Conservation (phyloP, 106 monocot genomes). For the Narthecium ossifragum region DNA sequence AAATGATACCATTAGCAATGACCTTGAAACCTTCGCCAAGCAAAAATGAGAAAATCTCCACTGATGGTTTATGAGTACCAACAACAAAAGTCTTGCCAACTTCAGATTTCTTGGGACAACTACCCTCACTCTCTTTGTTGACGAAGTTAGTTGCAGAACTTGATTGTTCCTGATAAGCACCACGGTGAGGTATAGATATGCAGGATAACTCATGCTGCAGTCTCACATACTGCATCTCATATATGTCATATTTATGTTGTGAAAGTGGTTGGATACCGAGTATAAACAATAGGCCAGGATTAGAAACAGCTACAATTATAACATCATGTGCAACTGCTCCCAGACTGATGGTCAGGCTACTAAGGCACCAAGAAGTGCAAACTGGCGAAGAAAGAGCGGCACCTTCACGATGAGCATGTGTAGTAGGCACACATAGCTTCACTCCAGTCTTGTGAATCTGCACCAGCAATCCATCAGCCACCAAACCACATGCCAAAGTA, state of each 20-base stretch:
- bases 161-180: slow-evolving; percentile 14
- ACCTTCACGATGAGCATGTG: slow-evolving; percentile 57
- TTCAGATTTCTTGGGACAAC: slow-evolving; percentile 15
- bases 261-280: slow-evolving; percentile 50
- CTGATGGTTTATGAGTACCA: slow-evolving; percentile 92
- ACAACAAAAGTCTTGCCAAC: slow-evolving; percentile 46
- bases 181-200: slow-evolving; percentile 65
- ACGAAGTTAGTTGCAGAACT: slow-evolving; percentile 2
- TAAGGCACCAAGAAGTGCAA: slow-evolving; percentile 70
- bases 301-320: slow-evolving; percentile 74
- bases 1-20: slow-evolving; percentile 59
- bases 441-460: slow-evolving; percentile 82
- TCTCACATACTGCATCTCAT: slow-evolving; percentile 54
- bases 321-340: slow-evolving; percentile 79
- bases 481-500: slow-evolving; percentile 93
- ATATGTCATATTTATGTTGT: slow-evolving; percentile 50
- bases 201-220: slow-evolving; percentile 81
- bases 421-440: slow-evolving; percentile 80
- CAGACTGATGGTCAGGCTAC: slow-evolving; percentile 51
- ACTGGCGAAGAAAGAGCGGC: slow-evolving; percentile 46
- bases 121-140: slow-evolving; percentile 14
- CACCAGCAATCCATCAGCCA: slow-evolving; percentile 75
- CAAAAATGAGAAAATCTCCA: slow-evolving; percentile 59
- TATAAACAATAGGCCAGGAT: slow-evolving; percentile 68
- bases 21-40: slow-evolving; percentile 32